A percentile compares a stretch with the other conserved stretches of the same genome.
These are phyloP conservation scores for Wickerhamomyces sp. DNA, from an alignment of 1,139 yeast species.

Conservation along the genomic window DNA sequence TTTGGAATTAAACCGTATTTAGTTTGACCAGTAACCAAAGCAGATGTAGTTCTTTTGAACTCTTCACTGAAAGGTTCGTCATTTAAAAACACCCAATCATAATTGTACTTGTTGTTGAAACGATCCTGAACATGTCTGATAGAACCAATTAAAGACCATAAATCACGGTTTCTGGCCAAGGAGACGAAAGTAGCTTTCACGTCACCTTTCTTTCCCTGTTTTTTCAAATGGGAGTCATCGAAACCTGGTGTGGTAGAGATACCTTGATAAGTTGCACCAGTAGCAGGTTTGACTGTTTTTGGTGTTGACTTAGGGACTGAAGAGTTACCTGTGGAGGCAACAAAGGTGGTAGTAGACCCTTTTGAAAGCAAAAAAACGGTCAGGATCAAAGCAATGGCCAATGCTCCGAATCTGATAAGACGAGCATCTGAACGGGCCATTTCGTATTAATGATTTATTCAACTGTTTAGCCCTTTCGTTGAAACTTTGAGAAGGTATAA, in stretches of 20 bases:
- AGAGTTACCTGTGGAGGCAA: constrained; percentile 12
- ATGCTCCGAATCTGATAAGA: constrained; percentile 53
- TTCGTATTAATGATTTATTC: no score
- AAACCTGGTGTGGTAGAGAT: constrained; percentile 10
- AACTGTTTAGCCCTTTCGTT: no score
- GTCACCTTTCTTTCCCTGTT: constrained; percentile 26
- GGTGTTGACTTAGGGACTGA: constrained; percentile 13
- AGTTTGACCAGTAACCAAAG: constrained; percentile 44
- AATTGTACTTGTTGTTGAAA: constrained; percentile 60
- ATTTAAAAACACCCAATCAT: constrained; percentile 77
- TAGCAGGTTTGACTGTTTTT: constrained; percentile 5
- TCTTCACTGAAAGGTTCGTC: constrained; percentile 48
- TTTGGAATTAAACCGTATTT: constrained; percentile 47
- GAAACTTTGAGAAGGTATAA: no score
- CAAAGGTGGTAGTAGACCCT: constrained; percentile 47
- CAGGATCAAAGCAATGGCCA: constrained; percentile 51
- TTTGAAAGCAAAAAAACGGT: constrained; percentile 59
- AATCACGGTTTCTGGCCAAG: constrained; percentile 68
- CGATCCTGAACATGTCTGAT: constrained; percentile 69
- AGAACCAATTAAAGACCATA: constrained; percentile 55
- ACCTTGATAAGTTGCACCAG: constrained; percentile 10
- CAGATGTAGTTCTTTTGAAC: constrained; percentile 39
- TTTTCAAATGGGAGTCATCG: constrained; percentile 17
- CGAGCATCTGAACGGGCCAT: constrained; percentile 61
- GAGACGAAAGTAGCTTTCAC: constrained; percentile 72